A percentile compares a stretch with the other conserved stretches of the same genome.
phyloP scores from a whole-genome alignment of 2,329 filamentous ascomycete species.

The Drechslera avenae region DNA sequence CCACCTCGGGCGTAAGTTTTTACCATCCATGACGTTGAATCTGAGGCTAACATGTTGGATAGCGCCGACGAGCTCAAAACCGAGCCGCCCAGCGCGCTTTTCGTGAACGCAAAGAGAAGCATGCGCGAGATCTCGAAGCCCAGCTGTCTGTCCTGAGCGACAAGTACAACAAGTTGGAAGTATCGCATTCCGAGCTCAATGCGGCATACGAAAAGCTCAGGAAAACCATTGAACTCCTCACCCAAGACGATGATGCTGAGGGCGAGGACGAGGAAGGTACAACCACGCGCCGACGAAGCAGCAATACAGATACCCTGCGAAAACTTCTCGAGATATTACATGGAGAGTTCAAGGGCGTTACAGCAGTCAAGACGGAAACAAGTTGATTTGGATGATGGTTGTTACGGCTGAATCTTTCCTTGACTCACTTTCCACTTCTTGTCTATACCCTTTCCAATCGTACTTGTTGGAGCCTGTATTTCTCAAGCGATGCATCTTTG shows the following conservation, averaged over 20 bases:
- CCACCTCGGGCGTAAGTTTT: conserved; percentile 46
- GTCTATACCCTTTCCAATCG: conserved; percentile 18
- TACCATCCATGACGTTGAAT: neutral
- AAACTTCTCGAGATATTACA: conserved; percentile 48
- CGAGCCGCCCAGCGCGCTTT: conserved; percentile 66
- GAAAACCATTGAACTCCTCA: conserved; percentile 48
- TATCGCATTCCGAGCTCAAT: conserved; percentile 56
- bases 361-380: conserved; percentile 31
- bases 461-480: conserved; percentile 10
- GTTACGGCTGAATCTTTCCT: neutral
- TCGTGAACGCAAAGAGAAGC: conserved; percentile 67
- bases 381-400: neutral
- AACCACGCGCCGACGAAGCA: conserved; percentile 28
- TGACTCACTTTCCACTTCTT: conserved; percentile 13
- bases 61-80: conserved; percentile 66
- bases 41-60: conserved; percentile 15
- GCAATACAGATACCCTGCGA: conserved; percentile 43
- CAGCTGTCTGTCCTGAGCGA: conserved; percentile 61
- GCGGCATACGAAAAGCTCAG: conserved; percentile 49
- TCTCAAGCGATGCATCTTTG: conserved; percentile 20
- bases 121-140: conserved; percentile 66
- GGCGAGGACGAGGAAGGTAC: conserved; percentile 35
- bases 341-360: conserved; percentile 40
- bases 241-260: conserved; percentile 41
- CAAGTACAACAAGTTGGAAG: conserved; percentile 61